phyloP scores from a whole-genome alignment of 495 filamentous ascomycete genomes.

The Aspergillus bridgeri region DNA sequence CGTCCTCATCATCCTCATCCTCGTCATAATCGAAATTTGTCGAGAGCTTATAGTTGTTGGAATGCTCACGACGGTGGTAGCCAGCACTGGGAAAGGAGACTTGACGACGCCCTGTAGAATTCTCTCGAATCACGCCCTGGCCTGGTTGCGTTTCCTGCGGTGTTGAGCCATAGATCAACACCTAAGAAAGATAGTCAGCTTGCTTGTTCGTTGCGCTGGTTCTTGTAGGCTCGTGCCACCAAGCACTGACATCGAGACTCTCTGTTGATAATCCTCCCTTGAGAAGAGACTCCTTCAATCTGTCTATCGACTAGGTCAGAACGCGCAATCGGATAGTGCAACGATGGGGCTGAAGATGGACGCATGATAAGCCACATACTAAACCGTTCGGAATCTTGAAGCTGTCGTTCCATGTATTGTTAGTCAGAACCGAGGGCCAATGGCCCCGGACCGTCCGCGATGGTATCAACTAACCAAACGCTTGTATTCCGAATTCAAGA shows the following conservation, averaged over 20 bases:
- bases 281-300: conserved; percentile 59
- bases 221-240: background rate
- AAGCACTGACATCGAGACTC: conserved; percentile 52
- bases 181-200: conserved; percentile 32
- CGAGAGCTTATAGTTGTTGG: conserved; percentile 1
- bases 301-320: conserved; percentile 39
- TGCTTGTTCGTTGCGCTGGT: conserved; percentile 8
- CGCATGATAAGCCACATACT: conserved; percentile 23
- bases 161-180: conserved; percentile 49
- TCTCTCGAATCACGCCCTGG: conserved; percentile 17
- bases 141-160: conserved; percentile 1
- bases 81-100: background rate
- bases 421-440: background rate
- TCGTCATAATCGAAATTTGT: conserved; percentile 26
- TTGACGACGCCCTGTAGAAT: background rate
- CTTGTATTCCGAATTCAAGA: conserved; percentile 54
- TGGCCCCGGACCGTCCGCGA: background rate
- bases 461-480: conserved; percentile 43
- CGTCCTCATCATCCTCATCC: conserved; percentile 23
- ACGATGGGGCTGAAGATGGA: background rate
- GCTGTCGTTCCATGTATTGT: conserved; percentile 25
- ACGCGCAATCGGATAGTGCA: background rate
- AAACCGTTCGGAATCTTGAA: conserved; percentile 42
- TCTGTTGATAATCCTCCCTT: conserved; percentile 59
- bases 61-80: background rate